Percentiles rank a stretch among this genome's conserved stretches.
Conservation (phyloP, 345 rosid species). For the Lepidium aucheri region DNA sequence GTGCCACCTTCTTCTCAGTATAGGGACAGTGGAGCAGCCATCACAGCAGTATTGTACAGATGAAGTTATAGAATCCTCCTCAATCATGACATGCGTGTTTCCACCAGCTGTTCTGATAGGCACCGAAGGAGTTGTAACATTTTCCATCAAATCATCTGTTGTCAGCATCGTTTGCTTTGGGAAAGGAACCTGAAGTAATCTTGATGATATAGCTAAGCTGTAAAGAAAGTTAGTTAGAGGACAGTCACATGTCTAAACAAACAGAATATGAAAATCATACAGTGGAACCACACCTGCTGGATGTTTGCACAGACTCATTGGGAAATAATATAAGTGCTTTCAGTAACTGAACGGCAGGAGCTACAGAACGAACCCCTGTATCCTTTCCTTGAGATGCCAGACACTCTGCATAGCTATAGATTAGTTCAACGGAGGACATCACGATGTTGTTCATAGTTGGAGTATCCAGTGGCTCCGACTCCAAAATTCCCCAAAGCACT, state of each 20-base stretch:
- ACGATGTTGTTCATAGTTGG: constrained; percentile 90
- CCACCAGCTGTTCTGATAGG: constrained; percentile 54
- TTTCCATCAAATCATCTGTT: constrained; percentile 72
- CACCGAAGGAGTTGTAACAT: constrained; percentile 44
- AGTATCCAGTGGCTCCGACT: constrained; percentile 82
- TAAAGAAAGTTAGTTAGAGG: constrained; percentile 22
- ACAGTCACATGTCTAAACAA: neutral
- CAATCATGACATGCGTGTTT: constrained; percentile 75
- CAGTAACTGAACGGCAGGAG: constrained; percentile 76
- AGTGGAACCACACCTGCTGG: constrained; percentile 75
- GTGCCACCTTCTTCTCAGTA: constrained; percentile 94
- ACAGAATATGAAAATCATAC: neutral
- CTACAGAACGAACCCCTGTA: constrained; percentile 52
- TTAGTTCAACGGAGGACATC: constrained; percentile 84
- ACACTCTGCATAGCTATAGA: constrained; percentile 94
- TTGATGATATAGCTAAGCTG: constrained; percentile 98
- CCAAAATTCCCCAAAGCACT: constrained; percentile 96
- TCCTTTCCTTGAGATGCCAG: constrained; percentile 77
- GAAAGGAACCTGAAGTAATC: constrained; percentile 98
- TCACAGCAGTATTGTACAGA: constrained; percentile 98
- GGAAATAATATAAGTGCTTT: constrained; percentile 79
- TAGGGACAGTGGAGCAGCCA: constrained; percentile 97
- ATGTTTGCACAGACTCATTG: constrained; percentile 80
- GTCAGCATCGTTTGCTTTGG: constrained; percentile 91
- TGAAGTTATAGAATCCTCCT: constrained; percentile 90